Conservation (phyloP, 257 asterid genomes). For the Echium plantagineum region DNA sequence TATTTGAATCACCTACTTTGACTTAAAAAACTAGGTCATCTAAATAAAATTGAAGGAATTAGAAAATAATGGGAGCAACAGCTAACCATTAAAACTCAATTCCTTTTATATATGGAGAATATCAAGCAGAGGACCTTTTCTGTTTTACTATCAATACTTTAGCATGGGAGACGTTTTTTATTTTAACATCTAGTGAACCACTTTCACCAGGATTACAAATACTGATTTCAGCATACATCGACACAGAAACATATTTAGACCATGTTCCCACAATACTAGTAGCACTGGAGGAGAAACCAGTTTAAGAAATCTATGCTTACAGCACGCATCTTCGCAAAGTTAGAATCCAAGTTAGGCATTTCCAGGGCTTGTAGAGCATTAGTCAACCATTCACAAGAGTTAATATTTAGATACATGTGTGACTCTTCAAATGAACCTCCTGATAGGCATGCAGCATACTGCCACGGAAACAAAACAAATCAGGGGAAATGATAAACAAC, state of each 20-base stretch:
- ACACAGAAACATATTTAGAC: no score
- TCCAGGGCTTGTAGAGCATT: slow-evolving; percentile 57
- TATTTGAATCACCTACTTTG: no score
- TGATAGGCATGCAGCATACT: slow-evolving; percentile 59
- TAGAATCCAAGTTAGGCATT: slow-evolving; percentile 67
- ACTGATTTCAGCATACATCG: no score
- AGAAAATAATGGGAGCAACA: neutral
- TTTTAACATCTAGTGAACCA: no score
- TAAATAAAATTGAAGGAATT: no score
- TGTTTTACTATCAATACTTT: no score
- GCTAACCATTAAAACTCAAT: neutral
- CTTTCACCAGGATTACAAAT: no score
- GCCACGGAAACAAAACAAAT: slow-evolving; percentile 18
- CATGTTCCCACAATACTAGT: no score
- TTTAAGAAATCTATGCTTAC: slow-evolving; percentile 33
- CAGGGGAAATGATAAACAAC: neutral
- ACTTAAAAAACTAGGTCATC: no score
- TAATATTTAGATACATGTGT: slow-evolving; percentile 76
- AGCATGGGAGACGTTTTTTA: no score
- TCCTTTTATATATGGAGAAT: no score
- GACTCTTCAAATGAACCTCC: slow-evolving; percentile 91
- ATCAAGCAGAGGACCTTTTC: no score
- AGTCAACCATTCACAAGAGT: slow-evolving; percentile 91
- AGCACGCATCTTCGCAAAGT: slow-evolving; percentile 58
- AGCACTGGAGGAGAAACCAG: neutral